Evolutionary conservation across 768 basidiomycete species (phyloP), one percentile per base, ranked within the genome.

Genomic region (Punctularia strigosozonata): DNA sequence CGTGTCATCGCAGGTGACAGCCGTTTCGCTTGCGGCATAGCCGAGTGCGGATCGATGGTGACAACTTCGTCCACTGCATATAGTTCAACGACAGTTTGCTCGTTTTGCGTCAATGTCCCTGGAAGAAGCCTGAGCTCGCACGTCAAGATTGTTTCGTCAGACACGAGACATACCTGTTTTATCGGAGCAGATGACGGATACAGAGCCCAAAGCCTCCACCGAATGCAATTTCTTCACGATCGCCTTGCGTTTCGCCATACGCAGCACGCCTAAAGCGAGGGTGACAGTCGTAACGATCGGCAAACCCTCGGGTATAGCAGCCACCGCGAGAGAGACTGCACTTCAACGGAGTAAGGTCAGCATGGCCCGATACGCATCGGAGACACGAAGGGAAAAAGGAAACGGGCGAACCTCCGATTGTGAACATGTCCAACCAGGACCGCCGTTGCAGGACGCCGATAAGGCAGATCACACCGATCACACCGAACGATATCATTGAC

Each of bases 231-330:
- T 97, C 63, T 98, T 98, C 30, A 98, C 92, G 43, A 98, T 97
- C 0, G 92, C 92, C 44, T 90, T 94, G 18, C 89, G 75, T 49
- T 85, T 87, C 1, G 89, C 77, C 94, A 97, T 97, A 7, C 94
- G 63, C 47, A 95, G 58, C 3, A 98, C 92, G 31, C 92, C 92
- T 20, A 98, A 69, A 2, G 94, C 94, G 26, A 98, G 76, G 4
- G 94, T 98, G 18, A 98, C 92, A 0, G 92, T 98, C 0, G 94
- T 97, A 19, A 98, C 92, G 42, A 98, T 95, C 0, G 92, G 92
- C 13, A 98, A 62, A 12, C 92, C 92, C 63, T 98, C 92, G 0
- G 92, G 92, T 45, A 98, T 98, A 31, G 92, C 92, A 40, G 92
- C 92, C n/a, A 98, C 92, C 22, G 92, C 92, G 44, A 98, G 73